Base-by-base conservation (phyloP, 73 alveolate species). In the Blepharisma japonicum region DNA sequence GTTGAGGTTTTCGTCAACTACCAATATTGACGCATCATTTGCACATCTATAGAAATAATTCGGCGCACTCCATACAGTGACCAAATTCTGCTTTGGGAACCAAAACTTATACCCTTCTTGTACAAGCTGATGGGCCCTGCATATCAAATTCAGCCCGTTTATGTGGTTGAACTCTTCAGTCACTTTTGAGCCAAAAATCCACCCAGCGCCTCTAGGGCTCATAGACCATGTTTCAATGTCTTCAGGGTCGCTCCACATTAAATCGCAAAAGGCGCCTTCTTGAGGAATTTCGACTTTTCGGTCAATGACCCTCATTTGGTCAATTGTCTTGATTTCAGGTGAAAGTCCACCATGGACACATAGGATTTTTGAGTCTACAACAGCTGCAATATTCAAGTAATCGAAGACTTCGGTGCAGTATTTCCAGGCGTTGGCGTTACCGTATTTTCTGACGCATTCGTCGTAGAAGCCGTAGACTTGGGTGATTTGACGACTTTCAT, bases 241-340 rank as follows among this genome's bases (percentile, higher is more conserved):
- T 74, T 92, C 99, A 5, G 98, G 98, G 61, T 94, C 98, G 55
- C 94, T 81, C 98, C 98, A 94, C 89, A 94, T 66, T 50, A 94
- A 83, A 87, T 94, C 98, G 61, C 96, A 89, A 81, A 94, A 86
- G 7, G 94, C 93, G 6, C 97, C 98, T 77, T 90, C 97, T 47
- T 82, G 93, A 14, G 98, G 98, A 45, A 92, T 91, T 83, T 94
- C 98, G 42, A 78, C 68, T 56, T 77, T 86, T 89, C 98, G 89
- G 72, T 87, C 90, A 53, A 89, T 77, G 38, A 81, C 71, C 83
- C 95, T 93, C 21, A 93, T 79, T 81, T 94, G 91, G 77, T 94
- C 98, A 20, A 94, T 81, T 7, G 98, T 94, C 25, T 91, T 91
- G 74, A 94, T 81, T 55, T 84, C 93, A 42, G 98, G 97, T 45